Evolutionary conservation across 176 grass and related monocot genomes (phyloP).

Genomic region (Rhynchospora pubera): DNA sequence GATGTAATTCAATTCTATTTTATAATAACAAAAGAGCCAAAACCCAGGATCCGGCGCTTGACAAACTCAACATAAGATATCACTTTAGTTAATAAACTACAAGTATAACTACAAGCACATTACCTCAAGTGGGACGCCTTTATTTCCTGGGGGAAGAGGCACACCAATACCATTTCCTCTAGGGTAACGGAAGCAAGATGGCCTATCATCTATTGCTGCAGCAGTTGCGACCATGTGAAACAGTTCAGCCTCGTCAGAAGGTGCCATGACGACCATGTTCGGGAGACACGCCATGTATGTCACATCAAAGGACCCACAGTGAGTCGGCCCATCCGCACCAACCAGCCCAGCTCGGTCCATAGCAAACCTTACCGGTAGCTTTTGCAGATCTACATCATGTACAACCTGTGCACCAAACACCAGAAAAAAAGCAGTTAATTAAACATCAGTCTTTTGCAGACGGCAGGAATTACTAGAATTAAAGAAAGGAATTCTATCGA

Average conservation of each 20-base stretch:
- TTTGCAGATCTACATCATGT: slow-evolving; percentile 96
- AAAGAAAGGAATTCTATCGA: background rate
- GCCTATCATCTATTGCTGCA: slow-evolving; percentile 80
- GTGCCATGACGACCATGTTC: slow-evolving; percentile 98
- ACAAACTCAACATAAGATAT: background rate
- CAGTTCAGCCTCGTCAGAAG: slow-evolving; percentile 87
- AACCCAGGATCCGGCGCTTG: background rate
- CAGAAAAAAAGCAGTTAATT: background rate
- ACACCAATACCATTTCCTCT: slow-evolving; percentile 83
- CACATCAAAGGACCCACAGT: slow-evolving; percentile 87
- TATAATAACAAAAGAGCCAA: background rate
- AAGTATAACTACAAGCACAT: background rate
- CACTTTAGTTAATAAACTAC: background rate
- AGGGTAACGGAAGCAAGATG: slow-evolving; percentile 83
- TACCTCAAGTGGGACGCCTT: slow-evolving; percentile 81
- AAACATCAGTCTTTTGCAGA: background rate
- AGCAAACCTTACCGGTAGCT: slow-evolving; percentile 85
- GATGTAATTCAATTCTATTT: no score
- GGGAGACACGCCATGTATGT: slow-evolving; percentile 96
- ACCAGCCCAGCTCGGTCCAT: slow-evolving; percentile 92
- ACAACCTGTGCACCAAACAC: slow-evolving; percentile 38
- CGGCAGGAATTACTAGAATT: background rate
- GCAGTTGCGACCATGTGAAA: slow-evolving; percentile 97
- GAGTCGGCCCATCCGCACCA: slow-evolving; percentile 88
- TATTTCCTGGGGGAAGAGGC: slow-evolving; percentile 62